phyloP scores from a whole-genome alignment of 2,329 filamentous ascomycete genomes.

The Talaromyces sp. region DNA sequence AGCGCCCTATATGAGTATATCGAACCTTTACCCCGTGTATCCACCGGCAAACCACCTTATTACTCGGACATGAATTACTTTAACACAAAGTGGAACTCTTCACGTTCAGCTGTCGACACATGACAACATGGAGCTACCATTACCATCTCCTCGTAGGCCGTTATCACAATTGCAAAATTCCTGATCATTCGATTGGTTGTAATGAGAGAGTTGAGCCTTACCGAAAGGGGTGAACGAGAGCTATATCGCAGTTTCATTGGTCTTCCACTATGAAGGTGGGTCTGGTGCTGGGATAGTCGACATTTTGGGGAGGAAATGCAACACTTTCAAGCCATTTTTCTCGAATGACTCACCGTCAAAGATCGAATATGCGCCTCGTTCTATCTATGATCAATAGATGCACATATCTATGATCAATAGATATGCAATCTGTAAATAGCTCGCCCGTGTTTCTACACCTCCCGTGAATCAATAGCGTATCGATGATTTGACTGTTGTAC shows the following conservation, averaged over 20 bases:
- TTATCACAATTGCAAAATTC: not conserved
- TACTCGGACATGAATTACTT: no score
- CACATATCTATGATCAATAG: not conserved
- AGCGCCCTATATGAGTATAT: no score
- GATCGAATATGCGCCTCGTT: no score
- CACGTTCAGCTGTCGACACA: not conserved
- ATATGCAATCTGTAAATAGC: not conserved
- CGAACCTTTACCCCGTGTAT: no score
- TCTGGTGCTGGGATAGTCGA: not conserved
- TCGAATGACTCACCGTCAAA: not conserved
- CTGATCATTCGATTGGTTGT: not conserved
- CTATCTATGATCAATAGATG: not conserved
- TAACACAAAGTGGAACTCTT: not conserved
- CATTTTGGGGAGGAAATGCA: not conserved
- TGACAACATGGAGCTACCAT: not conserved
- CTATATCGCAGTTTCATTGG: not conserved
- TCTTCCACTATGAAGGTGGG: not conserved
- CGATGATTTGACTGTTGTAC: slow-evolving; percentile 27
- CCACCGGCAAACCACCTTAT: no score
- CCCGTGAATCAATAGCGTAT: slow-evolving; percentile 23
- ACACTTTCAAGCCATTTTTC: not conserved
- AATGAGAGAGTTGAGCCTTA: not conserved
- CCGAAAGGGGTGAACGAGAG: not conserved
- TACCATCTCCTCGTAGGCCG: not conserved
- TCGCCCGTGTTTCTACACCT: slow-evolving; percentile 5